Conservation (phyloP, 345 rosid genomes). For the Gossypium mustelinum region DNA sequence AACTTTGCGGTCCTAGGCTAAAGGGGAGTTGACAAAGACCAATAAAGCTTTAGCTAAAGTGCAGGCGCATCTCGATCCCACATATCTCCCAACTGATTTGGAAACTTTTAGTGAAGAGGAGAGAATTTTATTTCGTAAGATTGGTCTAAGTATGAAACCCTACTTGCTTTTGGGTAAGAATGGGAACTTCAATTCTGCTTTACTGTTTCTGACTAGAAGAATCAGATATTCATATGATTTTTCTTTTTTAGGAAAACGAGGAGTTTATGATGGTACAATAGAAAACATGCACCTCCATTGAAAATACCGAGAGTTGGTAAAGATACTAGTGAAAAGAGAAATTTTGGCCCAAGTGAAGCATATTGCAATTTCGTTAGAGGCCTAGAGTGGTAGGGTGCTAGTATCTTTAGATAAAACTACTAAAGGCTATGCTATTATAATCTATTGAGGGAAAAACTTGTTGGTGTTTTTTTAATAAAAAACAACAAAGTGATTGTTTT, state of each 20-base stretch:
- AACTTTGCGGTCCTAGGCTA: constrained; percentile 47
- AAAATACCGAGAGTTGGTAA: constrained; percentile 85
- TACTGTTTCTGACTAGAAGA: neutral
- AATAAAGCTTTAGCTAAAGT: constrained; percentile 69
- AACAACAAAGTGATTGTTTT: no score
- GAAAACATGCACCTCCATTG: constrained; percentile 94
- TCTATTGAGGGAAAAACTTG: constrained; percentile 86
- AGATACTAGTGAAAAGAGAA: constrained; percentile 61
- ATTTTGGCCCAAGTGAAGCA: constrained; percentile 67
- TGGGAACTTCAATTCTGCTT: constrained; percentile 15
- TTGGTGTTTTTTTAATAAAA: no score
- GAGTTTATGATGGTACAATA: constrained; percentile 72
- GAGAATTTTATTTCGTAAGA: constrained; percentile 72
- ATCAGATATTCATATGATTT: neutral
- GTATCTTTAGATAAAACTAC: constrained; percentile 73
- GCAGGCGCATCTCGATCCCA: constrained; percentile 63
- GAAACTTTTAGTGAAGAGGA: constrained; percentile 81
- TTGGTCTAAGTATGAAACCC: constrained; percentile 89
- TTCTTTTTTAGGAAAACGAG: constrained; percentile 64
- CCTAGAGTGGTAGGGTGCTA: constrained; percentile 89
- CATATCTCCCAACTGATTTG: constrained; percentile 73
- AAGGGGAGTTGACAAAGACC: constrained; percentile 55
- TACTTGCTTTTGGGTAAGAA: constrained; percentile 75
- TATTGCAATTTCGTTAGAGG: constrained; percentile 70
- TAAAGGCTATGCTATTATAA: constrained; percentile 66